phyloP scores from a whole-genome alignment of 257 asterid genomes.

The Nicotiana knightiana region DNA sequence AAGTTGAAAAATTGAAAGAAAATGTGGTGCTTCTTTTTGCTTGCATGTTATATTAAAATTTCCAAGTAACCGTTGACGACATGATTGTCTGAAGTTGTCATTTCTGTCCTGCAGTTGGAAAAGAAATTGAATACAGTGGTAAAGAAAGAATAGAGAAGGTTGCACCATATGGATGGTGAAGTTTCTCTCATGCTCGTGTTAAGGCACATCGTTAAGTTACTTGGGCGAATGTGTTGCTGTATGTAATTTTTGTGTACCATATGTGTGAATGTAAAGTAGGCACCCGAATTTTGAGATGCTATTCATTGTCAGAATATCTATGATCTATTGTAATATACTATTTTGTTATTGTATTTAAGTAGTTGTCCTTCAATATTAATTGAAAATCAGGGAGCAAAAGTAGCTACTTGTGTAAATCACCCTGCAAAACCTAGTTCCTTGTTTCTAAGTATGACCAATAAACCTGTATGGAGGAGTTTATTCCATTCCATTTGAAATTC shows the following conservation, averaged over 20 bases:
- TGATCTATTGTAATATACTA: conserved; percentile 19
- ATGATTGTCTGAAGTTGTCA: background rate
- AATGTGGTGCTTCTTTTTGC: background rate
- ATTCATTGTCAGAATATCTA: conserved; percentile 10
- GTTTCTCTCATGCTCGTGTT: background rate
- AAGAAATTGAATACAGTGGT: conserved; percentile 33
- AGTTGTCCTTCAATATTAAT: background rate
- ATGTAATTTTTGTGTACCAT: conserved; percentile 11
- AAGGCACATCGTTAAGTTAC: background rate
- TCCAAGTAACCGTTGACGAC: background rate
- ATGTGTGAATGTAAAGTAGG: conserved; percentile 24
- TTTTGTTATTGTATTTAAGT: background rate
- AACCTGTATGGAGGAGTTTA: background rate
- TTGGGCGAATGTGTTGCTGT: background rate
- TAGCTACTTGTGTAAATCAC: background rate
- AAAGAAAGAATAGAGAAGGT: background rate
- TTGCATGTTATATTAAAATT: background rate
- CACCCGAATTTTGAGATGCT: conserved; percentile 25
- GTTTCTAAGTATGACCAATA: background rate
- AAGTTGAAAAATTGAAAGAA: background rate
- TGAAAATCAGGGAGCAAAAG: background rate
- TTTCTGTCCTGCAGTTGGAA: conserved; percentile 55
- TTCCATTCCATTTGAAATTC: background rate
- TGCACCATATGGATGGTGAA: background rate
- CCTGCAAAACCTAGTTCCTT: background rate